Evolutionary conservation across 257 asterid genomes (phyloP), one percentile per base, ranked within the genome.

Genomic region (Solanum chilense): DNA sequence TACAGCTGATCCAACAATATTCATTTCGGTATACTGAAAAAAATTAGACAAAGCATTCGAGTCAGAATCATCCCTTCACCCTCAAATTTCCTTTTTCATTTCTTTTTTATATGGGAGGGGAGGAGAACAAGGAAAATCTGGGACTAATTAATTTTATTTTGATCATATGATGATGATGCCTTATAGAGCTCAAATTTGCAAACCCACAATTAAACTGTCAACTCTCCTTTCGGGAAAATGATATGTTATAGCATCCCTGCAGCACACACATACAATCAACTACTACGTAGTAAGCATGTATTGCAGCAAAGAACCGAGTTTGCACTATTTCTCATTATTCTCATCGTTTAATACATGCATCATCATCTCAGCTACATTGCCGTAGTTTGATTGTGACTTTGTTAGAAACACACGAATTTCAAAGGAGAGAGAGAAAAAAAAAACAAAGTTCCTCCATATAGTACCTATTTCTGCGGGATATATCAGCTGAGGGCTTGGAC

Each of bases 381-480:
- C 66, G 35, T 60, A 14, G 42, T 45, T 66, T 23, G 35, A 35
- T 41, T 35, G 83, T 45, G 84, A 15, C 49, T 83, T 73, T 27
- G 84, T 52, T 82, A 88, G 41, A 85, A 80, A 82, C 75, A 44
- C 87, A 75, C 37, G 86, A 78, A 27, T 45, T 78, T 78, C 84
- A 66, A 85, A 71, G 39, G 85, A 21, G 18, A 39, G 45, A 60
- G 21, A 84, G 47, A 29, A 42, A 45, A 41, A 71, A 41, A 71
- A 66, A 68, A 35, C 9, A 29, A 42, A 20, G 69, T 16, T 44
- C 86, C 56, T 76, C 85, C 81, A 44, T 21, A 66, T 78, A 20
- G 78, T 92, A 91, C 96, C 94, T 68, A 83, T 87, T 88, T 90
- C 90, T 44, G 90, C 82, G 39, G 92, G 87, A 66, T 86, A 45